Evolutionary conservation across 345 rosid genomes (phyloP).

Genomic region (Dimocarpus longan): DNA sequence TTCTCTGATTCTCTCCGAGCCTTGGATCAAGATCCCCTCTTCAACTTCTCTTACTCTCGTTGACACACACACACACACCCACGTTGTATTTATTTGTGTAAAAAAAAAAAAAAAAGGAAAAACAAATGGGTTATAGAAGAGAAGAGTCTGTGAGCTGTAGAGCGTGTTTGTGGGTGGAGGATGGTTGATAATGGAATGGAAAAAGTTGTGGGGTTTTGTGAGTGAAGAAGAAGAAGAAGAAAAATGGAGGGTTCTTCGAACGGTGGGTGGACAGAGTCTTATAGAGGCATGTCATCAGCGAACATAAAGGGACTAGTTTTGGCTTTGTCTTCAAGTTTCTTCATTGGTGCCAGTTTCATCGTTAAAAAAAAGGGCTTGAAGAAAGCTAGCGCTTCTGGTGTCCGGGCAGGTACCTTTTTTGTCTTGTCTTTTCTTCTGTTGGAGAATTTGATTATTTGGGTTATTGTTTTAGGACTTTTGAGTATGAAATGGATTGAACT

Average conservation of each 20-base stretch:
- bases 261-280: slow-evolving; percentile 48
- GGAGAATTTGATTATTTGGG: not conserved
- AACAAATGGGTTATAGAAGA: not conserved
- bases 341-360: slow-evolving; percentile 89
- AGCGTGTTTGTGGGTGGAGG: slow-evolving; percentile 13
- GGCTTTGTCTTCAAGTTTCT: slow-evolving; percentile 79
- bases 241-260: slow-evolving; percentile 18
- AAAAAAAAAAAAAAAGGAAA: not conserved
- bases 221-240: not conserved
- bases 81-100: not conserved
- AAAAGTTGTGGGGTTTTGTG: slow-evolving; percentile 11
- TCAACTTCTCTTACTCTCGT: not conserved
- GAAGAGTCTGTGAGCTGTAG: not conserved
- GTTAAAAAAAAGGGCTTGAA: slow-evolving; percentile 90
- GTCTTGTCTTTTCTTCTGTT: not conserved
- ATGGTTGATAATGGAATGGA: slow-evolving; percentile 23
- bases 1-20: not conserved
- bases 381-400: slow-evolving; percentile 68
- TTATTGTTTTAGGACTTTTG: not conserved
- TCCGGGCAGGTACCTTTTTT: slow-evolving; percentile 63
- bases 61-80: not conserved
- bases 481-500: slow-evolving; percentile 1
- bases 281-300: slow-evolving; percentile 79
- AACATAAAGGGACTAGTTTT: slow-evolving; percentile 80
- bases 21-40: not conserved